Evolutionary conservation across 768 basidiomycete species (phyloP).

Genomic region (Hirschioporus abietinus): DNA sequence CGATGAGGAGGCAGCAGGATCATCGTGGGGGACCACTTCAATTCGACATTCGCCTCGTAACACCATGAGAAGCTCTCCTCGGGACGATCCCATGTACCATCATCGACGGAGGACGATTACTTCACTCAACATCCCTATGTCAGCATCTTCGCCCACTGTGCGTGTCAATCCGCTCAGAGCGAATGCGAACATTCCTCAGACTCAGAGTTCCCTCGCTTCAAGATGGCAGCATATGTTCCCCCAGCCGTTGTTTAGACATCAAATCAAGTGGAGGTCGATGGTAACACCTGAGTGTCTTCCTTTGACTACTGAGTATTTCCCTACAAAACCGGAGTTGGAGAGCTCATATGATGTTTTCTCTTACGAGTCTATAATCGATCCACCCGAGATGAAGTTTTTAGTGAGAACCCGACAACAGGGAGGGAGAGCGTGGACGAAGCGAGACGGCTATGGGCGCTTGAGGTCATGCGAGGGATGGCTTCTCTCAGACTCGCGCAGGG

Average conservation of each 20-base stretch:
- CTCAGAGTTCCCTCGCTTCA: constrained; percentile 68
- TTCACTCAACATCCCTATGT: constrained; percentile 31
- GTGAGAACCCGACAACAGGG: constrained; percentile 55
- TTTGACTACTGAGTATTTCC: constrained; percentile 86
- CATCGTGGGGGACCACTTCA: constrained; percentile 40
- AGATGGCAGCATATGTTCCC: constrained; percentile 90
- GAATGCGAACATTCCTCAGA: constrained; percentile 48
- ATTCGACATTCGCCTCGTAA: constrained; percentile 58
- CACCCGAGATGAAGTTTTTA: constrained; percentile 79
- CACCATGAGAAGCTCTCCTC: constrained; percentile 46
- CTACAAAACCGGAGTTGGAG: constrained; percentile 68
- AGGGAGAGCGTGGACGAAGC: constrained; percentile 49
- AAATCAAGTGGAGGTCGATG: constrained; percentile 89
- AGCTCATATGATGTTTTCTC: constrained; percentile 75
- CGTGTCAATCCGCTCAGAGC: constrained; percentile 68
- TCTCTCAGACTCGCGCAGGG: constrained; percentile 89
- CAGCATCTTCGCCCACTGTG: constrained; percentile 40
- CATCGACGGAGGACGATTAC: constrained; percentile 43
- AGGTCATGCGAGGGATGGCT: constrained; percentile 90
- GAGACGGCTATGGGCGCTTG: constrained; percentile 67
- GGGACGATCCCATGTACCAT: constrained; percentile 52
- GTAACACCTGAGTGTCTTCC: constrained; percentile 84
- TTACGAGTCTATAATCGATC: constrained; percentile 85
- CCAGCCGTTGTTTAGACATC: constrained; percentile 65
- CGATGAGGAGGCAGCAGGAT: constrained; percentile 50